Conservation (phyloP, 352 stramenopile species). For the Pythium biforme region DNA sequence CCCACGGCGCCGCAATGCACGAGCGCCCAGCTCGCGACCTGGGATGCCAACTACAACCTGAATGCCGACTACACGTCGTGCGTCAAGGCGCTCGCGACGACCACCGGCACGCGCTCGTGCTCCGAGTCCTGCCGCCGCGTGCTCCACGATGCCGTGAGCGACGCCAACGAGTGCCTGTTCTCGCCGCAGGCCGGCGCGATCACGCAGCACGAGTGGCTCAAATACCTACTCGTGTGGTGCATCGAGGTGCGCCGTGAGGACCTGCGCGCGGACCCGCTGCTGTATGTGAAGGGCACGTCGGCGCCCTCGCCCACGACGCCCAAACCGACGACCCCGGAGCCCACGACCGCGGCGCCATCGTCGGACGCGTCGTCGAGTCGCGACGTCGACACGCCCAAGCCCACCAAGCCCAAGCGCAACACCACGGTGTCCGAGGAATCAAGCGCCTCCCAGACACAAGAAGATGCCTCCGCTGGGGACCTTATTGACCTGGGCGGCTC, state of each 20-base stretch:
- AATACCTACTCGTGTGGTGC: conserved; percentile 24
- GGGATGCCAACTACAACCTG: conserved; percentile 13
- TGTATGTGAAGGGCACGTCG: conserved; percentile 4
- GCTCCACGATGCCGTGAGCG: conserved; percentile 16
- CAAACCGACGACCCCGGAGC: conserved; percentile 15
- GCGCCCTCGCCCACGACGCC: conserved; percentile 7
- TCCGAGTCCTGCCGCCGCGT: conserved; percentile 13
- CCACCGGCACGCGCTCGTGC: background rate
- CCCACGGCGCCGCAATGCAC: conserved; percentile 10
- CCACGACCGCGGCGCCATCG: background rate
- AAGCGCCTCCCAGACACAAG: background rate
- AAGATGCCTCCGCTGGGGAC: background rate
- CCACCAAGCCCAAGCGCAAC: background rate
- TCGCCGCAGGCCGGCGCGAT: conserved; percentile 12
- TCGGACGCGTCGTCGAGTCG: background rate
- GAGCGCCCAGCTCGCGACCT: conserved; percentile 9
- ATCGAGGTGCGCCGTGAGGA: conserved; percentile 10
- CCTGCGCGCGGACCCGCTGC: conserved; percentile 12
- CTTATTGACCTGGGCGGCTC: background rate
- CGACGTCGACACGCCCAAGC: background rate
- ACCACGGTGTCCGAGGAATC: background rate
- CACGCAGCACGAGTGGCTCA: conserved; percentile 25
- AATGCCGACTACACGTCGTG: conserved; percentile 9
- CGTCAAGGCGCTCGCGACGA: conserved; percentile 1
- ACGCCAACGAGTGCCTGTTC: conserved; percentile 19